These are phyloP conservation scores for Cutaneotrichosporon sp. DNA, from an alignment of 1,284 basidiomycete species.

Conservation along the genomic window DNA sequence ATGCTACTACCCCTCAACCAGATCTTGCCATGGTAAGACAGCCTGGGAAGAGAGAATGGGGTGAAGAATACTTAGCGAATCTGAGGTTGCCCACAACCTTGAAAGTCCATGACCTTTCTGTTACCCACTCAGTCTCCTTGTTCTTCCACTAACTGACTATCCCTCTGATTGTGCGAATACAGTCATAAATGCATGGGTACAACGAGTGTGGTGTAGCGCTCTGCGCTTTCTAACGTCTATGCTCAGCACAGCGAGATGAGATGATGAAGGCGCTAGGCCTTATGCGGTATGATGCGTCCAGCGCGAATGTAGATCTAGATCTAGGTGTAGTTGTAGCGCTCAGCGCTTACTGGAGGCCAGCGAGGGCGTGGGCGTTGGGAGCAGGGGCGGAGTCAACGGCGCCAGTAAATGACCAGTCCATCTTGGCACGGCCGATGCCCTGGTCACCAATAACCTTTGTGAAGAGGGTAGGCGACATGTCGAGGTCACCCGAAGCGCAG, in stretches of 20 bases:
- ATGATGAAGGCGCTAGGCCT: not conserved
- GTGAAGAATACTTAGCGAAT: too few relatives aligned
- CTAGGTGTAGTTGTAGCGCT: not conserved
- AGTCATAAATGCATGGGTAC: conserved; percentile 1
- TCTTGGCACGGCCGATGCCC: conserved; percentile 33
- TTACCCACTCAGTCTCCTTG: too few relatives aligned
- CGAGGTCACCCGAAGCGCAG: conserved; percentile 54
- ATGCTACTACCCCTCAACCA: too few relatives aligned
- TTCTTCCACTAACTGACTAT: too few relatives aligned
- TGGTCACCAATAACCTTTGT: conserved; percentile 38
- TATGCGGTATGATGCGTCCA: not conserved
- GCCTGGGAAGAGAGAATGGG: too few relatives aligned
- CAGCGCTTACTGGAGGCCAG: conserved; percentile 1
- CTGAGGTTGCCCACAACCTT: too few relatives aligned
- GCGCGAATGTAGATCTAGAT: not conserved
- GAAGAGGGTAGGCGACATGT: conserved; percentile 56
- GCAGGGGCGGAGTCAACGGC: too few relatives aligned
- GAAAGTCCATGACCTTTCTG: too few relatives aligned
- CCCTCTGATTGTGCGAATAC: not conserved
- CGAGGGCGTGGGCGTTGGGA: conserved; percentile 5
- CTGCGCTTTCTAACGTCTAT: not conserved
- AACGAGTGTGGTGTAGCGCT: not conserved
- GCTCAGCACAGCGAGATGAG: not conserved
- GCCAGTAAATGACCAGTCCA: not conserved
- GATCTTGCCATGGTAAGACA: too few relatives aligned